phyloP scores from a whole-genome alignment of 2,329 filamentous ascomycete species.

The Tolypocladium endophyticum region DNA sequence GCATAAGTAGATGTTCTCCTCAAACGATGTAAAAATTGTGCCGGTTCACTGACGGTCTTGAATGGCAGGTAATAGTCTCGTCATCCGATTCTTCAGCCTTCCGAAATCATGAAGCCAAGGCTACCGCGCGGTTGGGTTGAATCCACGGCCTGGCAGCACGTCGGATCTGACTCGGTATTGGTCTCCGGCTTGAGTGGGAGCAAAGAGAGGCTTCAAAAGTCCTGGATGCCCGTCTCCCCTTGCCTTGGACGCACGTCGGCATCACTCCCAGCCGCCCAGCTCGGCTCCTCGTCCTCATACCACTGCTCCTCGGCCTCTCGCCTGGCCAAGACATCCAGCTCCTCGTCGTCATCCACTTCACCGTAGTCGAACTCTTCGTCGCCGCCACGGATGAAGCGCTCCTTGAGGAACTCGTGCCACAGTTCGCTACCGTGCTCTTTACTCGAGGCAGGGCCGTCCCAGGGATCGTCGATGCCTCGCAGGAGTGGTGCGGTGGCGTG shows the following conservation, averaged over 20 bases:
- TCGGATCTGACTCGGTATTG: background rate
- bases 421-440: constrained; percentile 57
- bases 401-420: constrained; percentile 63
- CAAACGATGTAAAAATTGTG: background rate
- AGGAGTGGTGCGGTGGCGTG: background rate
- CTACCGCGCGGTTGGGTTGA: background rate
- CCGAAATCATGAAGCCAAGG: no score
- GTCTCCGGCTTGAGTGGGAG: background rate
- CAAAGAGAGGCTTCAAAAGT: constrained; percentile 39
- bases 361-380: constrained; percentile 74
- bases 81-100: background rate
- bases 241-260: constrained; percentile 17
- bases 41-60: background rate
- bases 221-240: constrained; percentile 63
- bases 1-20: background rate
- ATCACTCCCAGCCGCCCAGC: constrained; percentile 41
- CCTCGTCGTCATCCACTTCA: constrained; percentile 59
- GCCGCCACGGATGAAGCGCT: constrained; percentile 63
- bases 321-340: constrained; percentile 53
- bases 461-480: constrained; percentile 7
- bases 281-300: constrained; percentile 70
- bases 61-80: background rate
- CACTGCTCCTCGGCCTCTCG: constrained; percentile 62
- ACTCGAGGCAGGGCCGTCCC: constrained; percentile 16
- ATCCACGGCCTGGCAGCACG: background rate